Conservation (phyloP, 2,329 filamentous ascomycete species). For the Emericellopsis cladophorae region DNA sequence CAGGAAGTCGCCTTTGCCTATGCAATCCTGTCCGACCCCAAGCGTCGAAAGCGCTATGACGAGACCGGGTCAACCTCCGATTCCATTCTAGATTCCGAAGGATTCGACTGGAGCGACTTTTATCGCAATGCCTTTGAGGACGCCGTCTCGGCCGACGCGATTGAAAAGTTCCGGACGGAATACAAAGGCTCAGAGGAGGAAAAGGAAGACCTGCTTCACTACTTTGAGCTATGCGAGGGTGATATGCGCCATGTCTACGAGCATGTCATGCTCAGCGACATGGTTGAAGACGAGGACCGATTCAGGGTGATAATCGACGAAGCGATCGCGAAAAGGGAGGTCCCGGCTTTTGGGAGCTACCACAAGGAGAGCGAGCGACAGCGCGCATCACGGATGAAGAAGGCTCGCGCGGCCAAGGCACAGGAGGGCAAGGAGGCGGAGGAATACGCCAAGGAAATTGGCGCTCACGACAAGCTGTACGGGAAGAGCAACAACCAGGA, state of each 20-base stretch:
- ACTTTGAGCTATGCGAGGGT: conserved; percentile 63
- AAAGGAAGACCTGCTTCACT: conserved; percentile 59
- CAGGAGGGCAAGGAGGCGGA: conserved; percentile 62
- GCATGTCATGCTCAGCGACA: conserved; percentile 74
- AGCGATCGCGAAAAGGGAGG: conserved; percentile 59
- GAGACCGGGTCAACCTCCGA: conserved; percentile 81
- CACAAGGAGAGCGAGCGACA: conserved; percentile 58
- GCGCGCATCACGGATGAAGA: conserved; percentile 43
- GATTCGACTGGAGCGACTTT: conserved; percentile 84
- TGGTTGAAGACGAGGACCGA: conserved; percentile 71
- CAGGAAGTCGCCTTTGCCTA: conserved; percentile 91
- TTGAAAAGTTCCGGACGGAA: conserved; percentile 60
- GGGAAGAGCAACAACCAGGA: conserved; percentile 20
- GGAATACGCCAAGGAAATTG: conserved; percentile 61
- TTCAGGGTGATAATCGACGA: conserved; percentile 72
- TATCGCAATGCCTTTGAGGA: conserved; percentile 76
- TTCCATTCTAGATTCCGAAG: conserved; percentile 61
- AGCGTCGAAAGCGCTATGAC: conserved; percentile 77
- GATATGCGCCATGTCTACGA: conserved; percentile 69
- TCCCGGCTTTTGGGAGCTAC: conserved; percentile 56
- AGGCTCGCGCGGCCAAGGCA: conserved; percentile 29
- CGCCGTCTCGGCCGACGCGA: conserved; percentile 59
- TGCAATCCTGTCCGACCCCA: conserved; percentile 75
- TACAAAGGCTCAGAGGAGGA: conserved; percentile 88
- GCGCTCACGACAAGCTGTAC: conserved; percentile 59